phyloP scores from a whole-genome alignment of 306 rosid species.

The Amphicarpaea edgeworthii region DNA sequence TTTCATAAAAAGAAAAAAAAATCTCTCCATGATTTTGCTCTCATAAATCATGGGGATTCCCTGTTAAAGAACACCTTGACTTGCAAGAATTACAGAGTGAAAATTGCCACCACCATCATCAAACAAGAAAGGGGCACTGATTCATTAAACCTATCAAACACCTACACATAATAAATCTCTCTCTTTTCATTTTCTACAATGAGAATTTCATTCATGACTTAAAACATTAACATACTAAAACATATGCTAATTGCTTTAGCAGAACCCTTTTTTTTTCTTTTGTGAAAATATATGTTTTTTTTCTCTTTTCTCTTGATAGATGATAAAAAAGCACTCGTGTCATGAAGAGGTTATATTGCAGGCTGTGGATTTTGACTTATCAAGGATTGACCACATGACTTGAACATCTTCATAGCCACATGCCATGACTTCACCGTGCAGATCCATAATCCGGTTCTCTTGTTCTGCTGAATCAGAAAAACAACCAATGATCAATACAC shows the following conservation, averaged over 20 bases:
- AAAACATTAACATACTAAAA: conserved; percentile 25
- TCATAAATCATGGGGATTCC: conserved; percentile 76
- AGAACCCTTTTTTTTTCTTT: neutral
- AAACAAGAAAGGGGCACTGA: conserved; percentile 44
- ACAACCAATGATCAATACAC: conserved; percentile 20
- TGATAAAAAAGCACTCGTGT: neutral
- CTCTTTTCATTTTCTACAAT: conserved; percentile 48
- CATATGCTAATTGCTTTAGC: conserved; percentile 27
- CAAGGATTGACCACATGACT: conserved; percentile 97
- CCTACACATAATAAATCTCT: conserved; percentile 25
- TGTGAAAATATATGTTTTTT: neutral
- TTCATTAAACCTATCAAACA: conserved; percentile 28
- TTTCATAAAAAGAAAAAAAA: conserved; percentile 32
- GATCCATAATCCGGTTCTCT: conserved; percentile 72
- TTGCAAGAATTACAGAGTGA: conserved; percentile 37
- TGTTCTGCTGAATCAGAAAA: conserved; percentile 53
- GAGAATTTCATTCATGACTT: conserved; percentile 36
- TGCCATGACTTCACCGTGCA: conserved; percentile 95
- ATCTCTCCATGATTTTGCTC: conserved; percentile 70
- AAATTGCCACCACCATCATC: conserved; percentile 44
- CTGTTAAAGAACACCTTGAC: conserved; percentile 44
- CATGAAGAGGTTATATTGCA: conserved; percentile 70
- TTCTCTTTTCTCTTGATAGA: neutral
- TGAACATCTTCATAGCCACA: conserved; percentile 95
- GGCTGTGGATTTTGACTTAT: conserved; percentile 79